Percentiles rank a stretch among this genome's conserved stretches.
phyloP scores from a whole-genome alignment of 768 basidiomycete species.

The Boletales sp. region DNA sequence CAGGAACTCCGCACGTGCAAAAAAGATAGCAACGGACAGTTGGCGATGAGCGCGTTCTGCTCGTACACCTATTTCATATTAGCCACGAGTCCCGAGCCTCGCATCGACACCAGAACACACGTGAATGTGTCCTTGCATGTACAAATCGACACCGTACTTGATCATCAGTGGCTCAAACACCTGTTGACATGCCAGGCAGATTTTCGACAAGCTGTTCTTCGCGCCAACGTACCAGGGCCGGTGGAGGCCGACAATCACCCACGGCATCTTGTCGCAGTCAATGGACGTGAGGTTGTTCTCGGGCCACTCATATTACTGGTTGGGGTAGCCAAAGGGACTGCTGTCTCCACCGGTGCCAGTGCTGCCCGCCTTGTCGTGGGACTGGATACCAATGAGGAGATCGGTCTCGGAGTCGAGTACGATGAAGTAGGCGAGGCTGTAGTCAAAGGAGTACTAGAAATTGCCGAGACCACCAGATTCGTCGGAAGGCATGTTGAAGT shows the following conservation, averaged over 20 bases:
- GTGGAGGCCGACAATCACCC: constrained; percentile 27
- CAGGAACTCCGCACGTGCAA: neutral
- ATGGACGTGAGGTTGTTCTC: constrained; percentile 22
- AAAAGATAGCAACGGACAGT: constrained; percentile 12
- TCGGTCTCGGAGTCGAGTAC: constrained; percentile 23
- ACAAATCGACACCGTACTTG: constrained; percentile 28
- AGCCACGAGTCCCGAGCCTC: too few relatives aligned
- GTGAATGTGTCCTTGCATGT: constrained; percentile 28
- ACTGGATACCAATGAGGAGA: constrained; percentile 22
- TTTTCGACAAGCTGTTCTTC: constrained; percentile 3
- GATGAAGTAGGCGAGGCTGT: constrained; percentile 28
- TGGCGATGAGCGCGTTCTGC: constrained; percentile 26
- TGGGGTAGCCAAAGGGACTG: constrained; percentile 26
- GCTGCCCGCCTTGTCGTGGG: constrained; percentile 22
- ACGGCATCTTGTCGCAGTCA: constrained; percentile 22
- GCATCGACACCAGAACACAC: constrained; percentile 8
- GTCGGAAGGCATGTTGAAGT: constrained; percentile 26
- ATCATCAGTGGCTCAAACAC: constrained; percentile 29
- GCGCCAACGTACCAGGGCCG: constrained; percentile 23
- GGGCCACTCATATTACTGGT: constrained; percentile 27
- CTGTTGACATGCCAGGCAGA: constrained; percentile 19
- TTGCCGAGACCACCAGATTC: constrained; percentile 25
- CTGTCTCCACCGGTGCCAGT: constrained; percentile 16
- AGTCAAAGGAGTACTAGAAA: constrained; percentile 31
- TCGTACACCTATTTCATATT: constrained; percentile 17